Percentiles rank a stretch among this genome's conserved stretches.
Conservation (phyloP, 2,329 filamentous ascomycete species). For the Conoideocrella luteorostrata region DNA sequence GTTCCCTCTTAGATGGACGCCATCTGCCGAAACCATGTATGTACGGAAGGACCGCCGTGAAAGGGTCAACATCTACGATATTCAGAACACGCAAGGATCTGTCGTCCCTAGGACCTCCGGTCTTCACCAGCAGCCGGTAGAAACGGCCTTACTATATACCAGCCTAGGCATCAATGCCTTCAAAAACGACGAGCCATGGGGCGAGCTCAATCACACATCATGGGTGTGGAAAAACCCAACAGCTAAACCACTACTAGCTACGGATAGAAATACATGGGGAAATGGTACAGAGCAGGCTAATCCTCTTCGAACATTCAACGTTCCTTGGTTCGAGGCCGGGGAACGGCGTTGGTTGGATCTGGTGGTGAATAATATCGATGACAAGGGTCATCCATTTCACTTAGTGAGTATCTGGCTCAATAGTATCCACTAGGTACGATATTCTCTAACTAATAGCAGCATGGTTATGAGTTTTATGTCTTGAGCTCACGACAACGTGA, state of each 20-base stretch:
- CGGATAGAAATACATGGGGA: slow-evolving; percentile 11
- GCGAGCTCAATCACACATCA: slow-evolving; percentile 14
- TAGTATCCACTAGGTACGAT: no score
- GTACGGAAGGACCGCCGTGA: background rate
- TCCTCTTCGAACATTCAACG: slow-evolving; percentile 9
- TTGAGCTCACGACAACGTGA: background rate
- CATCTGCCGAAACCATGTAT: background rate
- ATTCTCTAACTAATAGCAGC: slow-evolving; percentile 7
- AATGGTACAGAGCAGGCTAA: slow-evolving; percentile 12
- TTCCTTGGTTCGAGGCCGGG: slow-evolving; percentile 13
- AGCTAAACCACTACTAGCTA: slow-evolving; percentile 12
- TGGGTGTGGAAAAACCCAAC: slow-evolving; percentile 13
- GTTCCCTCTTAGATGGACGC: slow-evolving; percentile 11
- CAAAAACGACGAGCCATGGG: slow-evolving; percentile 12
- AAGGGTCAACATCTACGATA: background rate
- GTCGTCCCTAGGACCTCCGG: no score
- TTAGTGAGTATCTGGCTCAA: slow-evolving; percentile 29
- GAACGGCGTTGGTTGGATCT: slow-evolving; percentile 37
- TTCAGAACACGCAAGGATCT: background rate
- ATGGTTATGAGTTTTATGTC: slow-evolving; percentile 14
- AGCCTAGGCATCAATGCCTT: slow-evolving; percentile 11
- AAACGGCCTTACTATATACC: slow-evolving; percentile 12
- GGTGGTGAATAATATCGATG: slow-evolving; percentile 44
- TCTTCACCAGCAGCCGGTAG: background rate
- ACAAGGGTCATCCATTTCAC: slow-evolving; percentile 43